Percentiles rank a stretch among this genome's conserved stretches.
These are phyloP conservation scores for Dactylellina sp. DNA, from an alignment of 2,329 filamentous ascomycete species.

Conservation along the genomic window DNA sequence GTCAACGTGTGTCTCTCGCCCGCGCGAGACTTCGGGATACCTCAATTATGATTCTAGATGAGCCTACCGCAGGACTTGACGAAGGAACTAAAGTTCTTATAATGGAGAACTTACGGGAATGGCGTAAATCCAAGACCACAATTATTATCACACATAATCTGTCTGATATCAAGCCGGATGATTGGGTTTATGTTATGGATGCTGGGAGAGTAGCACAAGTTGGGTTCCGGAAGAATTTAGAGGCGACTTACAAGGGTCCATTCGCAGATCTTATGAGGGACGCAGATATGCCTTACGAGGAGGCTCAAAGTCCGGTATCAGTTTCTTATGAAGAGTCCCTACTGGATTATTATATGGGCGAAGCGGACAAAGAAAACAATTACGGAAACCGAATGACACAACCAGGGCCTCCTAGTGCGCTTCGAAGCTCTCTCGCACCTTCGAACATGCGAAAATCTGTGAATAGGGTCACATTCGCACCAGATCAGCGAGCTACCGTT, in stretches of 20 bases:
- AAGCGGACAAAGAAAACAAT: constrained; percentile 40
- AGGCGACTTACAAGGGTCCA: constrained; percentile 64
- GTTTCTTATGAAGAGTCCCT: constrained; percentile 36
- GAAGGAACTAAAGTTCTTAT: constrained; percentile 75
- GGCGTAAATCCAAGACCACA: constrained; percentile 84
- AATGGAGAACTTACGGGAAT: constrained; percentile 79
- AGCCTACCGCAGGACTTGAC: constrained; percentile 87
- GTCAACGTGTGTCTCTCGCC: constrained; percentile 82
- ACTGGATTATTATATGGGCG: constrained; percentile 45
- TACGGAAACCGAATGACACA: constrained; percentile 18
- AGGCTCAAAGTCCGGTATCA: constrained; percentile 10
- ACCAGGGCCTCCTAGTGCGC: constrained; percentile 2
- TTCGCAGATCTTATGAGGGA: constrained; percentile 66
- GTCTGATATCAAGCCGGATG: constrained; percentile 76
- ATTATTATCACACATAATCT: constrained; percentile 94
- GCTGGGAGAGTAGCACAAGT: constrained; percentile 75
- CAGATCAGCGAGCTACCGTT: constrained; percentile 9
- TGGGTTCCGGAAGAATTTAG: constrained; percentile 73
- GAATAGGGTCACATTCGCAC: constrained; percentile 34
- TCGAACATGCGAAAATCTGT: constrained; percentile 32
- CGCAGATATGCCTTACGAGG: constrained; percentile 21
- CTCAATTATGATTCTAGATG: constrained; percentile 85
- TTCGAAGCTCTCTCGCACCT: constrained; percentile 24
- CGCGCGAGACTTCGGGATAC: constrained; percentile 81
- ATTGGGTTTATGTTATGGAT: constrained; percentile 85